A percentile compares a stretch with the other conserved stretches of the same genome.
phyloP scores from a whole-genome alignment of 371 early-diverging fungal genomes.

The Zopfochytrium polystomum region DNA sequence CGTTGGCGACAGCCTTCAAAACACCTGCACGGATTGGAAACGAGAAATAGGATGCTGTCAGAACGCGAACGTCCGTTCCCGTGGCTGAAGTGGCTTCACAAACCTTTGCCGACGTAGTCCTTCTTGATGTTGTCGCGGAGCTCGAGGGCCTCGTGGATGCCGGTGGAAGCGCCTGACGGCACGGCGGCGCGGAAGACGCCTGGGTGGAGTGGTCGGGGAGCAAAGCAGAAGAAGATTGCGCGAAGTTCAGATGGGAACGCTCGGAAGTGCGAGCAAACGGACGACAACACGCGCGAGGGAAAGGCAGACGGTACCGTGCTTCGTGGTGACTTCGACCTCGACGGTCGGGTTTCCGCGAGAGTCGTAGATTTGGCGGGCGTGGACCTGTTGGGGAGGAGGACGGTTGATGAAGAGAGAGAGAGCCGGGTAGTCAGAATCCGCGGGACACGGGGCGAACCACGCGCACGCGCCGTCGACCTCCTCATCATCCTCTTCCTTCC shows the following conservation, averaged over 20 bases:
- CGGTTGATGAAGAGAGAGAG: neutral
- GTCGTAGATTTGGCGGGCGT: constrained; percentile 98
- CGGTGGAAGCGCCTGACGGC: constrained; percentile 99
- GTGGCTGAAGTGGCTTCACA: neutral
- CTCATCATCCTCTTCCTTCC: too few relatives aligned
- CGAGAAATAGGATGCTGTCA: neutral
- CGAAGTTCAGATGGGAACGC: too few relatives aligned
- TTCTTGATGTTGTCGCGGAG: constrained; percentile 86
- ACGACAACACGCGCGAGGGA: too few relatives aligned
- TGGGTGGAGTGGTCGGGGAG: constrained; percentile 6
- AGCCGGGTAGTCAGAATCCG: too few relatives aligned
- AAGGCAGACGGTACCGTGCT: constrained; percentile 68
- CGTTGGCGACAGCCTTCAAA: constrained; percentile 86
- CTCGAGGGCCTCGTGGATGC: constrained; percentile 97
- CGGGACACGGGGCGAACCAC: too few relatives aligned
- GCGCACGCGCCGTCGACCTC: too few relatives aligned
- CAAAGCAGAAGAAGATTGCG: too few relatives aligned
- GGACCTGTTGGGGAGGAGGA: constrained; percentile 52
- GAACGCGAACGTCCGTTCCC: neutral
- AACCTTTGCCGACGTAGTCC: constrained; percentile 93
- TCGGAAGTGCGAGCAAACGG: too few relatives aligned
- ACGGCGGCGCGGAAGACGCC: constrained; percentile 92
- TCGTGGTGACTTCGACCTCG: constrained; percentile 96
- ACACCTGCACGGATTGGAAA: constrained; percentile 64
- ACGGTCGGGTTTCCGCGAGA: constrained; percentile 99